Conservation (phyloP, 2,329 filamentous ascomycete species). For the Pseudocercospora eumusae region DNA sequence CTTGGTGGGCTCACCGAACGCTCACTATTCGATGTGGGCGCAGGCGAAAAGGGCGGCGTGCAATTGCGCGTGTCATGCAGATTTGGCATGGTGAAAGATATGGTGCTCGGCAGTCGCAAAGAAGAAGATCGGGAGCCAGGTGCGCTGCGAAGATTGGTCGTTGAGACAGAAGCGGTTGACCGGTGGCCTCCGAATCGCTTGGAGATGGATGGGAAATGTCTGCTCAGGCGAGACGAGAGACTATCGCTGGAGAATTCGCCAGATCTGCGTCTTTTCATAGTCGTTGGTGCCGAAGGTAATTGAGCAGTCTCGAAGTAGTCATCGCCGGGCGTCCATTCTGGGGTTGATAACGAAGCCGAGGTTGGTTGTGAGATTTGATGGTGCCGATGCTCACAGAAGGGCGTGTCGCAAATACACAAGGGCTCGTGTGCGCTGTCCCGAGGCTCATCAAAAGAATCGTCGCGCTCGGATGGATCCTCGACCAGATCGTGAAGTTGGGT, state of each 20-base stretch:
- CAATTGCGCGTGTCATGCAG: constrained; percentile 39
- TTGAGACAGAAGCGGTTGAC: constrained; percentile 33
- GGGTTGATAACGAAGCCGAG: constrained; percentile 14
- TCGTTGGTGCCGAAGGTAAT: constrained; percentile 47
- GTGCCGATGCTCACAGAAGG: constrained; percentile 57
- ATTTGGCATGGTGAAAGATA: constrained; percentile 51
- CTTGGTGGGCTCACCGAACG: constrained; percentile 24
- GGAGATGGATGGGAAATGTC: constrained; percentile 49
- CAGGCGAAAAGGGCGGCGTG: constrained; percentile 40
- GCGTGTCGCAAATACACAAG: constrained; percentile 70
- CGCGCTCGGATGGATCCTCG: constrained; percentile 75
- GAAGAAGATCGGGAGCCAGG: constrained; percentile 58
- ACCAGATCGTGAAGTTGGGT: constrained; percentile 78
- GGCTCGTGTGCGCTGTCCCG: constrained; percentile 41
- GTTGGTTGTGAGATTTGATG: constrained; percentile 13
- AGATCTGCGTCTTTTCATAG: constrained; percentile 59
- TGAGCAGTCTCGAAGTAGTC: constrained; percentile 65
- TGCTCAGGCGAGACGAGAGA: constrained; percentile 66
- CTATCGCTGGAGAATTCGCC: constrained; percentile 63
- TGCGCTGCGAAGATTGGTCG: constrained; percentile 37
- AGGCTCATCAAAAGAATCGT: constrained; percentile 55
- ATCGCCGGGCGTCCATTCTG: constrained; percentile 43
- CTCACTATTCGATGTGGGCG: constrained; percentile 16
- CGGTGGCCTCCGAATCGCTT: constrained; percentile 58
- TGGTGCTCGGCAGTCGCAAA: constrained; percentile 75